These are phyloP conservation scores for Beauveria sp. DNA, from an alignment of 2,329 filamentous ascomycete genomes.

Conservation along the genomic window DNA sequence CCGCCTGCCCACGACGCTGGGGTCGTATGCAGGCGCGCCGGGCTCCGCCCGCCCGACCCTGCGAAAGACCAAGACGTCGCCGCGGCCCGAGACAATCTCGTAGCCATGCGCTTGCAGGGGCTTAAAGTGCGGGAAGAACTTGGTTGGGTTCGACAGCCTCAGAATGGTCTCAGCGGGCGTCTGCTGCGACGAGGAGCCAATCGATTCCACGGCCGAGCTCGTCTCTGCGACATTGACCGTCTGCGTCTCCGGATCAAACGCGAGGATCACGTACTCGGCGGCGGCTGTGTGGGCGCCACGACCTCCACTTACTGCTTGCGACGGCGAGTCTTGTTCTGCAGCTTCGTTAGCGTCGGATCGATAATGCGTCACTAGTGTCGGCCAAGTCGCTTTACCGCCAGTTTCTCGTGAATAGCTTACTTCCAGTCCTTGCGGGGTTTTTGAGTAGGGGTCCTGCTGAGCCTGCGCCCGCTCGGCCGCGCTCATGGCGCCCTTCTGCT, in stretches of 20 bases:
- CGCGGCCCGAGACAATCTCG: slow-evolving; percentile 56
- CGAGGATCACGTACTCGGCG: slow-evolving; percentile 54
- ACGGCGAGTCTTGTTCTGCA: slow-evolving; percentile 1
- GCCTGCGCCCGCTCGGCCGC: slow-evolving; percentile 12
- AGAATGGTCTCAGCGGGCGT: slow-evolving; percentile 54
- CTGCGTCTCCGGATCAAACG: slow-evolving; percentile 54
- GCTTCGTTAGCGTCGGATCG: slow-evolving; percentile 9
- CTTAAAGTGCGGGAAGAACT: slow-evolving; percentile 58
- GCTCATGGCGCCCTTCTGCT: not conserved
- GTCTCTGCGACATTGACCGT: slow-evolving; percentile 53
- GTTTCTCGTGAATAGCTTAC: slow-evolving; percentile 39
- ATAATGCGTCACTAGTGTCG: slow-evolving; percentile 29
- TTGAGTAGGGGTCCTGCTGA: slow-evolving; percentile 34
- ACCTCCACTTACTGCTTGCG: slow-evolving; percentile 4
- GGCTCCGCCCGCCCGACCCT: slow-evolving; percentile 36
- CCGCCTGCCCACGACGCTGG: slow-evolving; percentile 19
- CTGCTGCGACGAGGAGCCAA: slow-evolving; percentile 28
- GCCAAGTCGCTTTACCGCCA: slow-evolving; percentile 25
- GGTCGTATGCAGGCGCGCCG: slow-evolving; percentile 1
- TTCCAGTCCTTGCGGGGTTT: slow-evolving; percentile 39
- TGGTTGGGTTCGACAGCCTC: slow-evolving; percentile 52
- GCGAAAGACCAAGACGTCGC: slow-evolving; percentile 59
- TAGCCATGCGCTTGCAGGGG: slow-evolving; percentile 54
- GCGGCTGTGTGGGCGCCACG: slow-evolving; percentile 9
- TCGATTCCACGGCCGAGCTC: slow-evolving; percentile 44